Conservation (phyloP, 495 filamentous ascomycete genomes). For the Pseudomonodictys pantanalensis region DNA sequence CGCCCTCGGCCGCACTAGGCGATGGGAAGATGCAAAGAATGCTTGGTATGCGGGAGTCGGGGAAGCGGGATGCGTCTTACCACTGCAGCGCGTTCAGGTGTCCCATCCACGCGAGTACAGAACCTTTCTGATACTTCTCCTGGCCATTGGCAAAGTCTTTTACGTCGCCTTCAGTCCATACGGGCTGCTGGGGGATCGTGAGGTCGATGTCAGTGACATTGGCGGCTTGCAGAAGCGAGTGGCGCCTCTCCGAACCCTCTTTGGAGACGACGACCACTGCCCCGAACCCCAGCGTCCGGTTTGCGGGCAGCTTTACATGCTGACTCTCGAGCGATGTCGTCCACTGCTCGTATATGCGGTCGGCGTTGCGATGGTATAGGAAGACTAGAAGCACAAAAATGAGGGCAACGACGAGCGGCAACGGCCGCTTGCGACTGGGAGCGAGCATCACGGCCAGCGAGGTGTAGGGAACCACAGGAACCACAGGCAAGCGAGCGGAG, state of each 20-base stretch:
- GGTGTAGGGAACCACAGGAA: neutral
- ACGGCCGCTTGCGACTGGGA: slow-evolving; percentile 15
- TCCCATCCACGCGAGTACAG: slow-evolving; percentile 39
- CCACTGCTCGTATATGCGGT: slow-evolving; percentile 18
- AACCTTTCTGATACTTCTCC: slow-evolving; percentile 31
- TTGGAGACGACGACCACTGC: slow-evolving; percentile 39
- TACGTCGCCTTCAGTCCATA: slow-evolving; percentile 39
- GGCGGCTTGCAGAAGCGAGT: slow-evolving; percentile 36
- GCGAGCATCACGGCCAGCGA: slow-evolving; percentile 18
- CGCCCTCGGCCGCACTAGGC: too few relatives aligned
- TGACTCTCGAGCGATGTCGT: neutral
- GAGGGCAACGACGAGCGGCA: slow-evolving; percentile 19
- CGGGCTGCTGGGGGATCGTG: slow-evolving; percentile 39
- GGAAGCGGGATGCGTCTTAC: slow-evolving; percentile 5
- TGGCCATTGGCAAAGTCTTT: slow-evolving; percentile 20
- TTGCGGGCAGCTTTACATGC: slow-evolving; percentile 15
- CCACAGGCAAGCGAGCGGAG: neutral
- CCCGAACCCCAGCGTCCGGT: slow-evolving; percentile 35
- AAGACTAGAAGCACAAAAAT: slow-evolving; percentile 4
- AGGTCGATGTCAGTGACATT: slow-evolving; percentile 41
- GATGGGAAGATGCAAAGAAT: neutral
- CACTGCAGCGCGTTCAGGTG: slow-evolving; percentile 40
- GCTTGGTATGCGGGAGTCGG: neutral
- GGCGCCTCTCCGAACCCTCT: slow-evolving; percentile 31
- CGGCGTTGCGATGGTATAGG: slow-evolving; percentile 23